A percentile compares a stretch with the other conserved stretches of the same genome.
Conservation (phyloP, 2,329 filamentous ascomycete species). For the Pyricularia grisea region DNA sequence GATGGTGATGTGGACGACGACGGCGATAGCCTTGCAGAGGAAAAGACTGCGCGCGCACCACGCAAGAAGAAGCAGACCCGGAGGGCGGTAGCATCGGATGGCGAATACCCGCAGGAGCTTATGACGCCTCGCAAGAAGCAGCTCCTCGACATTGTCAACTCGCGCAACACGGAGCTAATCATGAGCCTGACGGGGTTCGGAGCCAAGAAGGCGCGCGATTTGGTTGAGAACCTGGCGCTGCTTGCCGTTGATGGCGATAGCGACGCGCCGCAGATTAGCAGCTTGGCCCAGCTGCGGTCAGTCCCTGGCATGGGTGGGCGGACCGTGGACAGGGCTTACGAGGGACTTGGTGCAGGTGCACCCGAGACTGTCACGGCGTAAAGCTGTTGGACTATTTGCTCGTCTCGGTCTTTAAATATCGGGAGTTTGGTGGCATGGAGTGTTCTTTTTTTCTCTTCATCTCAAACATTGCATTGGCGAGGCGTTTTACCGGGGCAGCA, state of each 20-base stretch:
- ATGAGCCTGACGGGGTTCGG: slow-evolving; percentile 61
- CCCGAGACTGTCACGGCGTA: not conserved
- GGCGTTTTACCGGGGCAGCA: not conserved
- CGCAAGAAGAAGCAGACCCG: slow-evolving; percentile 10
- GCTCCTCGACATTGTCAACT: slow-evolving; percentile 65
- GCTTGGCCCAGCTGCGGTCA: slow-evolving; percentile 38
- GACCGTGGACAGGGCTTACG: slow-evolving; percentile 46
- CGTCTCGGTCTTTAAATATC: not conserved
- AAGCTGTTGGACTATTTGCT: not conserved
- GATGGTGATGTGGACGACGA: slow-evolving; percentile 32
- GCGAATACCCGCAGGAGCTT: slow-evolving; percentile 10
- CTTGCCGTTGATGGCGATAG: slow-evolving; percentile 26
- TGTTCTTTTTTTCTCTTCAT: not conserved
- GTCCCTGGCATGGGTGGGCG: slow-evolving; percentile 49
- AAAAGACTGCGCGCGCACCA: slow-evolving; percentile 17
- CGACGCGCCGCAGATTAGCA: slow-evolving; percentile 29
- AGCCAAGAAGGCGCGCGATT: slow-evolving; percentile 57
- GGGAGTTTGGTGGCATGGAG: not conserved
- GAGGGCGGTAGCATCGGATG: not conserved
- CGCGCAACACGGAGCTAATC: slow-evolving; percentile 56
- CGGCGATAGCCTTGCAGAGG: slow-evolving; percentile 13
- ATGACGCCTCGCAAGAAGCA: slow-evolving; percentile 46
- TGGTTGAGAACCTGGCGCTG: slow-evolving; percentile 44
- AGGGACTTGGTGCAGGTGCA: slow-evolving; percentile 20
- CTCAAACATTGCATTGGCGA: not conserved